These are phyloP conservation scores for Kuraishia floccosa DNA, from an alignment of 805 yeast species.

Conservation along the genomic window DNA sequence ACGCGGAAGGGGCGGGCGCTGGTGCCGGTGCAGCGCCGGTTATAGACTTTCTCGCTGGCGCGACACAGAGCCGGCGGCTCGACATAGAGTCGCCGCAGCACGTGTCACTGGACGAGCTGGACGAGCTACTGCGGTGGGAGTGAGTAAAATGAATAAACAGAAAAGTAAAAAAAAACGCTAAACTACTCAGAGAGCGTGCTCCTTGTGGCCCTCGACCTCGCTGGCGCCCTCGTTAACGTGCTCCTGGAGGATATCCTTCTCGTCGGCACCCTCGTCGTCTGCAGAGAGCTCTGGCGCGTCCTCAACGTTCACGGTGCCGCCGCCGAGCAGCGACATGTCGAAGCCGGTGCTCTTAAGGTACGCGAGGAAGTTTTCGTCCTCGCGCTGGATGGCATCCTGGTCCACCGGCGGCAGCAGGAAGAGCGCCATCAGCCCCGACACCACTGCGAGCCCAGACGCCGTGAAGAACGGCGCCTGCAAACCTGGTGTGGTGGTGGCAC, in stretches of 20 bases:
- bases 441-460: constrained; percentile 63
- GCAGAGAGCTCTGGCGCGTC: no score
- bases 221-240: neutral
- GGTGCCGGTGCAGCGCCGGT: no score
- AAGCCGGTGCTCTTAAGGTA: constrained; percentile 62
- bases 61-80: no score
- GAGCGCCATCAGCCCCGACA: constrained; percentile 58
- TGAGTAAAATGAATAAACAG: neutral
- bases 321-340: constrained; percentile 51
- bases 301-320: constrained; percentile 5
- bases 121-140: no score
- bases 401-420: constrained; percentile 73
- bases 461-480: constrained; percentile 74
- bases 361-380: constrained; percentile 60
- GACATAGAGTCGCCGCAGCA: no score
- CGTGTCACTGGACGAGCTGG: no score
- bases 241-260: neutral
- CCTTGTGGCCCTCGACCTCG: no score
- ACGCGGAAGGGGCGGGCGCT: no score
- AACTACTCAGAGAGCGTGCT: no score
- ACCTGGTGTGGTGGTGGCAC: constrained; percentile 40
- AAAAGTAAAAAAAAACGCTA: neutral
- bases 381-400: constrained; percentile 71
- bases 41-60: no score
- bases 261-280: constrained; percentile 1